Evolutionary conservation across 306 rosid genomes (phyloP), one percentile per base, ranked within the genome.

Genomic region (Coriaria nepalensis): DNA sequence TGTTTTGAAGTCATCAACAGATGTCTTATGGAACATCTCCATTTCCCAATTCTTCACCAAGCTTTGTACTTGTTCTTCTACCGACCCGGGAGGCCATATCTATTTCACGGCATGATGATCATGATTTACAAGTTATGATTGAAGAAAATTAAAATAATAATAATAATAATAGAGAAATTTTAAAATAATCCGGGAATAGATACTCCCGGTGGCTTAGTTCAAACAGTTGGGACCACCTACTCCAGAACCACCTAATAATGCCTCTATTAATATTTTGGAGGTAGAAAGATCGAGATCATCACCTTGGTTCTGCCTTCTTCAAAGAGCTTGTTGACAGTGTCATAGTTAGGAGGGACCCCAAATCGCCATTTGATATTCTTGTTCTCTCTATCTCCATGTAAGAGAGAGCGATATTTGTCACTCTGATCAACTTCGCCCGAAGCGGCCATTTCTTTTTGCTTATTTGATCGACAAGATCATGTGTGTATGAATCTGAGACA

Each of bases 71-170:
- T 60, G 20, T 37, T 77, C 74, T 65, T 69, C 85, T 35, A 72
- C 58, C 34, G 85, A 83, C 6, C 85, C 85, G 10, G 61, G 53
- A 53, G 82, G 65, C 94, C 94, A 83, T 47, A 71, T 62, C 80
- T 20, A 20, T 73, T 50, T 13, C 45, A 56, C 13, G 12, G 13
- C 42, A 29, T 15, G 8, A 53, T 10, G 7, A 33, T 14, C 1
- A 37, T n/a, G 13, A 6, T 33, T 11, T n/a, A n/a, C 29, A 46
- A 47, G 5, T 35, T 20, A 3, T 10, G 0, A 6, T 5, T 10
- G 14, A 10, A 12, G 38, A 7, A 20, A 1, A 13, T 4, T 10
- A 2, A 0, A 1, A 10, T 13, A 43, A 13, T 4, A 15, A 2
- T 2, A 1, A 10, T 13, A 43, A 5, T 42, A 35, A 13, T 40